Percentiles rank a stretch among this genome's conserved stretches.
Conservation (phyloP, 2,329 filamentous ascomycete species). For the Xylariales sp. region DNA sequence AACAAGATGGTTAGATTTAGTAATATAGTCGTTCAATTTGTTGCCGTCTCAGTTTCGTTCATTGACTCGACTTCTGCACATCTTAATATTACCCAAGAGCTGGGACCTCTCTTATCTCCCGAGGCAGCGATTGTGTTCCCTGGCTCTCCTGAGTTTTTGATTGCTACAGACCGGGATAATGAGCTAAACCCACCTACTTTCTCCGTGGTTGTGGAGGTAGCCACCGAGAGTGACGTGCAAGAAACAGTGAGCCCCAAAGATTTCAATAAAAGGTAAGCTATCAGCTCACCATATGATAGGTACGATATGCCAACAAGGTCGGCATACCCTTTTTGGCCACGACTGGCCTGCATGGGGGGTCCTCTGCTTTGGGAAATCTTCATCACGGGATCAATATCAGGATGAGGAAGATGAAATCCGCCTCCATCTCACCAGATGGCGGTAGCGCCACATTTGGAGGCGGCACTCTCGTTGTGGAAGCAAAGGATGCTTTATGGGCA, state of each 20-base stretch:
- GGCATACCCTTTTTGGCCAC: constrained; percentile 47
- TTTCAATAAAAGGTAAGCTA: not conserved
- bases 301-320: constrained; percentile 42
- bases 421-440: constrained; percentile 36
- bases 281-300: constrained; percentile 21
- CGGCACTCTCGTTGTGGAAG: constrained; percentile 38
- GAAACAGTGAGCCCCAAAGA: not conserved
- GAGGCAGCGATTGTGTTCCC: not conserved
- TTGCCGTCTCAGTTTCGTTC: no score
- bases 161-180: not conserved
- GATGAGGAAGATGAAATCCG: constrained; percentile 36
- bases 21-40: no score
- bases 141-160: not conserved
- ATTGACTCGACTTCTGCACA: not conserved
- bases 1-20: no score
- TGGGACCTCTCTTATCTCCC: not conserved
- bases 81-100: not conserved
- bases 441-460: constrained; percentile 43
- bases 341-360: constrained; percentile 47
- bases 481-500: constrained; percentile 44
- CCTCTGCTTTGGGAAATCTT: constrained; percentile 44
- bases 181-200: not conserved
- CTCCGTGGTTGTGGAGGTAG: not conserved
- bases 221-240: not conserved
- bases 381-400: constrained; percentile 46